phyloP scores from a whole-genome alignment of 495 filamentous ascomycete species.

The Haplographium delicatum region DNA sequence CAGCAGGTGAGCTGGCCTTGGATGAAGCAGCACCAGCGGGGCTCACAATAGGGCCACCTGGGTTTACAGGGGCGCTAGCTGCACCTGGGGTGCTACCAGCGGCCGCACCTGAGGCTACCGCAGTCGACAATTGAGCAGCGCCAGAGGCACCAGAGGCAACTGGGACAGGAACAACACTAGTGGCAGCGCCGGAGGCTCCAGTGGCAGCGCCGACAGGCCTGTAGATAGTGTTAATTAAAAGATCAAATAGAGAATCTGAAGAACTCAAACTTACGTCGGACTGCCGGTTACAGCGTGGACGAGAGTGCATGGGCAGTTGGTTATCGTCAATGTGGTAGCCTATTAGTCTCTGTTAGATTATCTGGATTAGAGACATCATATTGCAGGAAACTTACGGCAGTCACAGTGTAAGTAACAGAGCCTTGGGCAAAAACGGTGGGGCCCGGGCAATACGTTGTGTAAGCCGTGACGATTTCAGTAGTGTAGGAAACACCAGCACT shows the following conservation, averaged over 20 bases:
- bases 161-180: neutral
- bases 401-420: slow-evolving; percentile 22
- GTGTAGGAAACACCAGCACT: neutral
- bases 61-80: neutral
- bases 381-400: slow-evolving; percentile 9
- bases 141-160: neutral
- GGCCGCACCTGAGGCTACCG: too few species aligned
- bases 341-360: neutral
- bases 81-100: neutral
- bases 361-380: neutral
- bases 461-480: slow-evolving; percentile 25
- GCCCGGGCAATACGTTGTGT: slow-evolving; percentile 23
- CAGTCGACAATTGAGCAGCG: too few species aligned
- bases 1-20: too few species aligned
- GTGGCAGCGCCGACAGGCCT: neutral
- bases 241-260: too few species aligned
- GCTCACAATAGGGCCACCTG: neutral
- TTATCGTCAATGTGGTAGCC: slow-evolving; percentile 19
- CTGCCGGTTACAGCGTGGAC: slow-evolving; percentile 2
- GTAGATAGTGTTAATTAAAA: neutral
- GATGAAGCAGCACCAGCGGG: neutral
- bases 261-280: neutral
- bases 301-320: slow-evolving; percentile 18
- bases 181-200: neutral
- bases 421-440: slow-evolving; percentile 19